Percentiles rank a stretch among this genome's conserved stretches.
These are phyloP conservation scores for Stagonosporopsis vannaccii DNA, from an alignment of 2,329 filamentous ascomycete species.

Conservation along the genomic window DNA sequence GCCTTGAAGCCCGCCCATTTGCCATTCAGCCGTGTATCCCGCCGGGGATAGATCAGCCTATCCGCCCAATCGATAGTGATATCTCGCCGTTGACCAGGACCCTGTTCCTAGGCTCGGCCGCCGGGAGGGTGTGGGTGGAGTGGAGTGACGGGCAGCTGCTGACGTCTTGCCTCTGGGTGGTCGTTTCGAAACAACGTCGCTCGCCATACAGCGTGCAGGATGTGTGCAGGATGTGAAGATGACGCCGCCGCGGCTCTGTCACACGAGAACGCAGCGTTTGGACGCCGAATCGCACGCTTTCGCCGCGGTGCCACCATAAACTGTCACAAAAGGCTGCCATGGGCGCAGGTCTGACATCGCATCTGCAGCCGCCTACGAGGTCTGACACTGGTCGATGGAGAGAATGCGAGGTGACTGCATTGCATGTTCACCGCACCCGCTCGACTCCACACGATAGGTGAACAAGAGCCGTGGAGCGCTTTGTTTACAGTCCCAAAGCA, in stretches of 20 bases:
- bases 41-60: constrained; percentile 40
- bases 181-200: constrained; percentile 46
- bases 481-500: constrained; percentile 24
- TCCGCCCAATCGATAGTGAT: constrained; percentile 52
- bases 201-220: constrained; percentile 34
- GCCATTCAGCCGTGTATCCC: constrained; percentile 33
- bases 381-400: constrained; percentile 11
- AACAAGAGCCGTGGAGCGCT: constrained; percentile 20
- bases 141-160: constrained; percentile 30
- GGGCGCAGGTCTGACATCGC: constrained; percentile 20
- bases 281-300: constrained; percentile 32
- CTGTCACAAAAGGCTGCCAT: constrained; percentile 25
- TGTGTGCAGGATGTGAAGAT: constrained; percentile 28
- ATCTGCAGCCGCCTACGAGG: constrained; percentile 25
- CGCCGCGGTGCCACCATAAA: constrained; percentile 39
- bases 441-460: constrained; percentile 15
- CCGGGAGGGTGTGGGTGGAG: constrained; percentile 14
- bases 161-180: constrained; percentile 35
- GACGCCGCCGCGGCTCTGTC: constrained; percentile 34
- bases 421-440: constrained; percentile 17
- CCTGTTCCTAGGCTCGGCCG: constrained; percentile 38
- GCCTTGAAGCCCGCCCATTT: constrained; percentile 28
- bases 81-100: constrained; percentile 40
- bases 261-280: constrained; percentile 30
- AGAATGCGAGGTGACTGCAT: constrained; percentile 26